Base-by-base conservation (phyloP, 1,284 basidiomycete genomes). In the Boletus smithii region DNA sequence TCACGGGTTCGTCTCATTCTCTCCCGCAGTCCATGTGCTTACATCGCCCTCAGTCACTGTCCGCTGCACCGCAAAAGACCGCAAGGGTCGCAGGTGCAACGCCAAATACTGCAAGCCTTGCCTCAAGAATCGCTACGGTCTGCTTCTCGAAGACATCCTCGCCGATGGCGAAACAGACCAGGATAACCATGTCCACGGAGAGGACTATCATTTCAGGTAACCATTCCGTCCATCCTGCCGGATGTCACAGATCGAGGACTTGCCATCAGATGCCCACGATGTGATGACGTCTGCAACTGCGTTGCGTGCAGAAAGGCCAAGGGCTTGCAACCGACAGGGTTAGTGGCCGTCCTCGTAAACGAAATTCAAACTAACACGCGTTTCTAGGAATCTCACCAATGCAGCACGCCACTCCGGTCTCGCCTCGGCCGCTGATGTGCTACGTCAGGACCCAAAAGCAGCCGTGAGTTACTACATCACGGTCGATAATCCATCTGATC, bases 241-340 rank as follows among this genome's bases (percentile, higher is more conserved):
- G 43, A 36, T 37, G 41, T 43, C 41, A 49, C 40, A 42, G 44
- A 57, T 59, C 53, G 22, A 43, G 44, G 23, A 45, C 47, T 38
- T 38, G 47, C 38, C 46, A 43, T 43, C 51, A 88, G 86, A 58
- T 89, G 86, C 54, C 84, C 83, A 14, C 77, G 73, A 58, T 89
- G 86, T 53, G 69, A 73, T 45, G 79, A 75, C 54, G 66, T 71
- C 4, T 89, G 86, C 64, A 85, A 81, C 59, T 89, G 86, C 52
- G 71, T 73, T 31, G 61, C 58, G 2, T 89, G 86, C 64, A 74
- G 80, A 44, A 85, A 81, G 64, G 67, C 74, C 10, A 74, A 79
- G 60, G 81, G 83, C 13, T 67, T 84, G 30, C 72, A 74, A 39
- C 72, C 81, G 1, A 74, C 73, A 22, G 81, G 81, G 85, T 85